Percentiles rank a stretch among this genome's conserved stretches.
Conservation (phyloP, 495 filamentous ascomycete genomes). For the Clavariopsis aquatica region DNA sequence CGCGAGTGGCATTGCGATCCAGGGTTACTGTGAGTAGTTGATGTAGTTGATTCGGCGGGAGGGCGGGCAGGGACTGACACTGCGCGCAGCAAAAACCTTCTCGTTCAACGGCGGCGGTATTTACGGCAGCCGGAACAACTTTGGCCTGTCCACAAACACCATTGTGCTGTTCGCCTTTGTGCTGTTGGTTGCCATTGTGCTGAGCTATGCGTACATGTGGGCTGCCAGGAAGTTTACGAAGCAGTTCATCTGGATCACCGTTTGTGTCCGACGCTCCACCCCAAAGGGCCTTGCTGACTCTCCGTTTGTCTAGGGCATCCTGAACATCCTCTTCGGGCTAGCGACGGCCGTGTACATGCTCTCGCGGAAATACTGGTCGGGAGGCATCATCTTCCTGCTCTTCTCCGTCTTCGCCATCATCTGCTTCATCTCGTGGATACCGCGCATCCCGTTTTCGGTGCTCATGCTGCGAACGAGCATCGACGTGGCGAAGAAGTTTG, state of each 20-base stretch:
- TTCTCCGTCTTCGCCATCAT: conserved; percentile 80
- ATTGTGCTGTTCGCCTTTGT: conserved; percentile 80
- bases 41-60: no score
- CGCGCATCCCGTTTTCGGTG: conserved; percentile 82
- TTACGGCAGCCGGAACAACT: conserved; percentile 65
- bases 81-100: conserved; percentile 43
- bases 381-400: conserved; percentile 81
- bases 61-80: background rate
- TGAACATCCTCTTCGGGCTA: conserved; percentile 55
- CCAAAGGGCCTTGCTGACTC: background rate
- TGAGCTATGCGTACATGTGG: conserved; percentile 76
- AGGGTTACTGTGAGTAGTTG: conserved; percentile 61
- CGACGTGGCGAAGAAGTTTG: conserved; percentile 78
- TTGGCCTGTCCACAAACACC: conserved; percentile 77
- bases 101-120: conserved; percentile 72
- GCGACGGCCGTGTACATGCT: conserved; percentile 71
- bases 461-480: conserved; percentile 87
- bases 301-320: conserved; percentile 26
- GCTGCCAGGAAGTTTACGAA: conserved; percentile 81
- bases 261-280: background rate
- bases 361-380: conserved; percentile 67
- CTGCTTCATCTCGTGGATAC: conserved; percentile 80
- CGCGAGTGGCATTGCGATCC: conserved; percentile 73
- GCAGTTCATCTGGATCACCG: conserved; percentile 83
- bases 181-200: conserved; percentile 66